Base-by-base conservation (phyloP, 345 rosid species). In the Mangifera indica region DNA sequence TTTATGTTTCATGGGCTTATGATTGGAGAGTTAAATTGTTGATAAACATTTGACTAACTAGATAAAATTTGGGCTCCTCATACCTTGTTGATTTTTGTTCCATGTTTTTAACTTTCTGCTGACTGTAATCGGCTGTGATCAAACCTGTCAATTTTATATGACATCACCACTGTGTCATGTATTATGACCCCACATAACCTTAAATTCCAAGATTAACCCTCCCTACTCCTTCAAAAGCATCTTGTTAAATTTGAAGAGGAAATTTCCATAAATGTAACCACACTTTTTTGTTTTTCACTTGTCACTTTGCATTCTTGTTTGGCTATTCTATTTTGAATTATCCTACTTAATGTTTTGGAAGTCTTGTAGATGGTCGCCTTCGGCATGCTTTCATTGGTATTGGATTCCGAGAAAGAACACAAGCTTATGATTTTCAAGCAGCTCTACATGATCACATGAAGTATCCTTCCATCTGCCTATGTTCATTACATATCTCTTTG, bases 361-460 rank as follows among this genome's bases (percentile, higher is more conserved):
- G 54, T 77, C 70, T 42, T 81, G 81, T 85, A 95, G 99, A 78
- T 79, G 98, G 99, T 77, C 93, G 98, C 69, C 83, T 79, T 72
- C 85, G 98, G 56, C 98, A 93, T 84, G 99, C 99, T 73, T 96
- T 96, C 81, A 81, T 96, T 69, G 99, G 99, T 71, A 56, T 96
- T 18, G 99, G 99, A 72, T 96, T 96, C 81, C 88, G 99, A 58
- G 99, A 96, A 84, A 93, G 99, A 83, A 88, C 96, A 40, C 88
- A 96, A 80, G 99, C 99, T 21, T 96, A 96, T 74, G 98, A 96
- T 81, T 93, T 96, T 78, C 99, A 96, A 81, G 98, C 97, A 26
- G 99, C 97, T 53, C 76, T 96, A 67, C 98, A 96, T 77, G 99
- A 96, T 80, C 99, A 96, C 66, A 82, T 93, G 88, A 93, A 93